Conservation (phyloP, 176 grass and related monocot genomes). For the Raddia guianensis region DNA sequence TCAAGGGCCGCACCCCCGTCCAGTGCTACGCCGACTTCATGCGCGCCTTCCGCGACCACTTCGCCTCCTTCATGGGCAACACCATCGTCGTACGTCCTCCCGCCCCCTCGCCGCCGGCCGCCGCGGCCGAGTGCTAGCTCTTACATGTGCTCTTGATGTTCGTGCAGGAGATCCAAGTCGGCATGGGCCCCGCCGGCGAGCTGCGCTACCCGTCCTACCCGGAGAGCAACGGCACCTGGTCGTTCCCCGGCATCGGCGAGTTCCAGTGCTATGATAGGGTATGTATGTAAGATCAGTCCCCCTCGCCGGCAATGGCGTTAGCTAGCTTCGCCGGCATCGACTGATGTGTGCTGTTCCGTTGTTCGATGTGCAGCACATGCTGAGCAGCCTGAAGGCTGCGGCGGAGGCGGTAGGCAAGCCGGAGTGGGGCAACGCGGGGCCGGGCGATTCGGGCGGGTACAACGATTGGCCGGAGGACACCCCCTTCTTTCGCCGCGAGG, state of each 20-base stretch:
- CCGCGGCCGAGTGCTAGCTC: no score
- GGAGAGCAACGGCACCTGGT: slow-evolving; percentile 64
- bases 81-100: slow-evolving; percentile 48
- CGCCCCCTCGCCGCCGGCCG: no score
- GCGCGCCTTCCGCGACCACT: slow-evolving; percentile 68
- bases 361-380: slow-evolving; percentile 50
- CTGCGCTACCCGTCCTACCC: slow-evolving; percentile 79
- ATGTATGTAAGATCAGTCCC: not conserved
- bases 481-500: slow-evolving; percentile 59
- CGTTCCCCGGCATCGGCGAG: slow-evolving; percentile 67
- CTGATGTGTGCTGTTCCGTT: not conserved
- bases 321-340: not conserved
- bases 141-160: not conserved
- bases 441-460: slow-evolving; percentile 53
- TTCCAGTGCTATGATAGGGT: slow-evolving; percentile 76
- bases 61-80: slow-evolving; percentile 55
- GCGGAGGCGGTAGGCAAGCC: slow-evolving; percentile 51
- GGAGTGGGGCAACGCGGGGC: slow-evolving; percentile 59
- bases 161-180: slow-evolving; percentile 72
- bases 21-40: slow-evolving; percentile 83
- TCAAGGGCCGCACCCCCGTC: slow-evolving; percentile 61
- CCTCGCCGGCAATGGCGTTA: not conserved
- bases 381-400: slow-evolving; percentile 48
- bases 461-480: slow-evolving; percentile 65
- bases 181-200: slow-evolving; percentile 74